These are phyloP conservation scores for Arthonia radiata DNA, from an alignment of 495 filamentous ascomycete species.

Conservation along the genomic window DNA sequence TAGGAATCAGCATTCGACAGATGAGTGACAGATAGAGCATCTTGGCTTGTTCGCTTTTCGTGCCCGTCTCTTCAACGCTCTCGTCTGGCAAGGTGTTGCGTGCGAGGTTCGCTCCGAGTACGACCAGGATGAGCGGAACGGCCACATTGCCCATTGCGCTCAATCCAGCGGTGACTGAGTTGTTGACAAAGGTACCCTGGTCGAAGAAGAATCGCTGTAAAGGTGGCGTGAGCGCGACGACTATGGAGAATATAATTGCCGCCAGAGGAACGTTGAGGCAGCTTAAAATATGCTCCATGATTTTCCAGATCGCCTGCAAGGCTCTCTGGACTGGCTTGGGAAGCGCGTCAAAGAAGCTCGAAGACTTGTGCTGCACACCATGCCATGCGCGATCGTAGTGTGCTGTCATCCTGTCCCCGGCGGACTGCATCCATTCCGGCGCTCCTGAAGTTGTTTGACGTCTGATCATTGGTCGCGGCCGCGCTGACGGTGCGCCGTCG, in stretches of 20 bases:
- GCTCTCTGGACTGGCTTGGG: slow-evolving; percentile 31
- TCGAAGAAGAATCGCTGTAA: slow-evolving; percentile 72
- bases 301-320: slow-evolving; percentile 48
- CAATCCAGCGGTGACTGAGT: slow-evolving; percentile 77
- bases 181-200: slow-evolving; percentile 71
- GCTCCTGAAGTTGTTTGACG: too few relatives aligned
- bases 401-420: too few relatives aligned
- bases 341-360: slow-evolving; percentile 19
- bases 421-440: too few relatives aligned
- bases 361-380: too few relatives aligned
- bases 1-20: slow-evolving; percentile 79
- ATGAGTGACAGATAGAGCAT: slow-evolving; percentile 68
- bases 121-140: slow-evolving; percentile 88
- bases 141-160: slow-evolving; percentile 69
- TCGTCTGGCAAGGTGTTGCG: slow-evolving; percentile 20
- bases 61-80: slow-evolving; percentile 33
- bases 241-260: slow-evolving; percentile 76
- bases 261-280: slow-evolving; percentile 94
- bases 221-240: slow-evolving; percentile 72
- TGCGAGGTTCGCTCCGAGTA: slow-evolving; percentile 79
- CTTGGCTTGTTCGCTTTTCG: slow-evolving; percentile 39
- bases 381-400: too few relatives aligned
- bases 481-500: too few relatives aligned
- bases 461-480: too few relatives aligned
- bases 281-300: too few relatives aligned